A percentile compares a stretch with the other conserved stretches of the same genome.
Conservation (phyloP, 2,329 filamentous ascomycete genomes). For the Emericellopsis cladophorae region DNA sequence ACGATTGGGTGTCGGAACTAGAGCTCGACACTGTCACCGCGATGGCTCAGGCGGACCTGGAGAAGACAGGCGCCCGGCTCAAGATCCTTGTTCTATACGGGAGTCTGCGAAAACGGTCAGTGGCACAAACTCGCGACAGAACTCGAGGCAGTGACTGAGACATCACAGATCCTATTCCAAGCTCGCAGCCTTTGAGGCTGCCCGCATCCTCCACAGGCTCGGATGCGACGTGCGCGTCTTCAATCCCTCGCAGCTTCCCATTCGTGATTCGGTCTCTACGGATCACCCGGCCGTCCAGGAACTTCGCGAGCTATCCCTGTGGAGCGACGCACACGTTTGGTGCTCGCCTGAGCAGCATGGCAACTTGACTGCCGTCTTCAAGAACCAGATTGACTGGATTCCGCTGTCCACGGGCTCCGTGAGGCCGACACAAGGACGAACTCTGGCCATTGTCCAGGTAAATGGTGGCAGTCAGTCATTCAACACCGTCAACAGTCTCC, state of each 20-base stretch:
- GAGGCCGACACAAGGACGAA: conserved; percentile 53
- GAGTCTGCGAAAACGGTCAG: conserved; percentile 33
- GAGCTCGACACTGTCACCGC: conserved; percentile 39
- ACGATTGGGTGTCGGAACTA: conserved; percentile 43
- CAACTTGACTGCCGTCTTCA: conserved; percentile 53
- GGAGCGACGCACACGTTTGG: conserved; percentile 58
- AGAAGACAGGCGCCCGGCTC: conserved; percentile 23
- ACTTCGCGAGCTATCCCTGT: conserved; percentile 43
- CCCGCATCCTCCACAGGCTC: conserved; percentile 47
- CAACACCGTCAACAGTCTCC: conserved; percentile 54
- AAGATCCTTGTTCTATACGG: conserved; percentile 50
- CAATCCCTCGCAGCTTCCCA: conserved; percentile 42
- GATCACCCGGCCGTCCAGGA: conserved; percentile 49
- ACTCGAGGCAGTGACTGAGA: neutral
- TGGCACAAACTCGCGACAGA: neutral
- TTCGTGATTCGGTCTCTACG: conserved; percentile 50
- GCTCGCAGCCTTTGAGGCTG: conserved; percentile 46
- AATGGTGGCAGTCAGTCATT: conserved; percentile 54
- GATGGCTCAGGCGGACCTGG: conserved; percentile 31
- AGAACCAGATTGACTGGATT: conserved; percentile 61
- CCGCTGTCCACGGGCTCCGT: conserved; percentile 48
- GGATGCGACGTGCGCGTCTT: conserved; percentile 55
- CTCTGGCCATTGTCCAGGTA: conserved; percentile 48
- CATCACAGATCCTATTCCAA: conserved; percentile 39
- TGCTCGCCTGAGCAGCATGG: conserved; percentile 55